Evolutionary conservation across 768 basidiomycete species (phyloP).

Genomic region (Termitomyces sp.): DNA sequence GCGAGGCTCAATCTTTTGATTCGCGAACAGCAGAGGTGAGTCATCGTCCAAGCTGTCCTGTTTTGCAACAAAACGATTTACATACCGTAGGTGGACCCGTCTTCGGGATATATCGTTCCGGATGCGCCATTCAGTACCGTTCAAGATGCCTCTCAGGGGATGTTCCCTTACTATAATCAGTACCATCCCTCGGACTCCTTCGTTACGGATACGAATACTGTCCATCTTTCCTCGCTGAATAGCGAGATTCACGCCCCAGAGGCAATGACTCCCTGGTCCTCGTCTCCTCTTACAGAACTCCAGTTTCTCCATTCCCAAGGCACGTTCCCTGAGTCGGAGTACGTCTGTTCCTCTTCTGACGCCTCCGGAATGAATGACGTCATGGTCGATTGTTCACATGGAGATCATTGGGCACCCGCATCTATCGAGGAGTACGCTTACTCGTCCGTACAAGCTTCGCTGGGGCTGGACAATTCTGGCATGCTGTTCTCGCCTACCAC

Average conservation of each 20-base stretch:
- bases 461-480: slow-evolving; percentile 4
- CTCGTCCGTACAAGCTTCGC: not conserved
- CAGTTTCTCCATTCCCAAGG: not conserved
- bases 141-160: slow-evolving; percentile 5
- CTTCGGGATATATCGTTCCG: slow-evolving; percentile 2
- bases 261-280: slow-evolving; percentile 2
- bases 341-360: not conserved
- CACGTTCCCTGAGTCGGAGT: not conserved
- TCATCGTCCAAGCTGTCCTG: not conserved
- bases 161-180: slow-evolving; percentile 1
- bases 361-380: not conserved
- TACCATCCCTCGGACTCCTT: slow-evolving; percentile 2
- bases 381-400: not conserved
- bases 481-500: slow-evolving; percentile 2
- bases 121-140: slow-evolving; percentile 11
- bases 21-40: slow-evolving; percentile 8
- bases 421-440: not conserved
- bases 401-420: slow-evolving; percentile 4
- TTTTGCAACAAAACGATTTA: not conserved
- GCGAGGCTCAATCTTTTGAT: slow-evolving; percentile 9
- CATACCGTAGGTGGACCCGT: not conserved
- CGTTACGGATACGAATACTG: slow-evolving; percentile 8
- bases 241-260: slow-evolving; percentile 17
- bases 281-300: slow-evolving; percentile 3
- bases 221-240: slow-evolving; percentile 35